Base-by-base conservation (phyloP, 2,329 filamentous ascomycete species). In the Pestalotiopsis fici region DNA sequence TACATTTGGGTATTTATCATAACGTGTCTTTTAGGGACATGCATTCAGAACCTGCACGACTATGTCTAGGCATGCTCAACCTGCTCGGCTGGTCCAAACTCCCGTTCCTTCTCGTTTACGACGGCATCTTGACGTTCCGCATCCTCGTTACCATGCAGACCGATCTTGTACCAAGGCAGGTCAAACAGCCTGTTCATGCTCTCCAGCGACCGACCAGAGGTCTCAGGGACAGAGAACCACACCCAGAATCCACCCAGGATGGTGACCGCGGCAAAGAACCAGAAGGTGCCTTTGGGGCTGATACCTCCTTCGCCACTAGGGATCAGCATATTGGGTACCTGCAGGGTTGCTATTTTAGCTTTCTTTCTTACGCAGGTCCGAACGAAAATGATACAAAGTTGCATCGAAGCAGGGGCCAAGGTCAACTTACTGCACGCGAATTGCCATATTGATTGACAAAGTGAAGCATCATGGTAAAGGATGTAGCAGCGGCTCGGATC, bases 391-490 rank as follows among this genome's bases (percentile, higher is more conserved):
- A 18, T 47, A n/a, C 39, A n/a, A 47, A 13, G 31, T 35, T 35
- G 31, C 31, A 7, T 35, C 6, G 31, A 35, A 35, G 31, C 31
- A 47, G 15, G 18, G 15, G 15, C 15, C 43, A 50, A 50, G 18
- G 18, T n/a, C 3, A 50, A 50, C 43, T 23, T 50, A 50, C 90
- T 0, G 92, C 91, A 43, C 92, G 90, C 1, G 88, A 86, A 81
- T 93, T 94, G 28, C 91, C 92, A 75, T 93, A 94, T 78, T 94
- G 91, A 78, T 93, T 93, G 68, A 87, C 90, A 75, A 94, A 94
- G 78, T 95, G 92, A 68, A 94, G 86, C 0, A 89, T 92, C 92
- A 94, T 94, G 59, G 90, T 88, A 74, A 92, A 84, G 0, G 88
- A 91, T 0, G 90, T 91, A 23, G 90, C 88, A 11, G 94, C 79